phyloP scores from a whole-genome alignment of 2,329 filamentous ascomycete genomes.

The Penicillium glabrum region DNA sequence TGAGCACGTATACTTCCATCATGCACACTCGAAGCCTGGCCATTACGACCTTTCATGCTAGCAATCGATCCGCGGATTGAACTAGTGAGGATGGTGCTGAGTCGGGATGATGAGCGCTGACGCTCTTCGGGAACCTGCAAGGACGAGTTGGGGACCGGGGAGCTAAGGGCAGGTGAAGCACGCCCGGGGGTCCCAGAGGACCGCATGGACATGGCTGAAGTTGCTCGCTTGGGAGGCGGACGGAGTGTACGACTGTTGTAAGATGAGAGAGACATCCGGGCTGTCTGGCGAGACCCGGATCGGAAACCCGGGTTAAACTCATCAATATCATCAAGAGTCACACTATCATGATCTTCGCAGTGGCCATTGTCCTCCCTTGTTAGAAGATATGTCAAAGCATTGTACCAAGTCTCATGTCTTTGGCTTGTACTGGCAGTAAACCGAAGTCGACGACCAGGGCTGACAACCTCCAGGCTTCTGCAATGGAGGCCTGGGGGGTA shows the following conservation, averaged over 20 bases:
- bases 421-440: conserved; percentile 94
- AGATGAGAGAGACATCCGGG: conserved; percentile 68
- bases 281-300: conserved; percentile 56
- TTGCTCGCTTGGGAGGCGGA: conserved; percentile 59
- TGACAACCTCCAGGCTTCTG: conserved; percentile 88
- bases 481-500: conserved; percentile 92
- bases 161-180: conserved; percentile 36
- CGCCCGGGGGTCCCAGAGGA: conserved; percentile 38
- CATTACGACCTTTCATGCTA: conserved; percentile 46
- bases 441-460: conserved; percentile 83
- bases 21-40: conserved; percentile 38
- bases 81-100: conserved; percentile 49
- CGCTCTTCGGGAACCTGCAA: conserved; percentile 36
- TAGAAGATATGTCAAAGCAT: conserved; percentile 89
- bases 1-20: conserved; percentile 48
- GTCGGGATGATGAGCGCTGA: conserved; percentile 47
- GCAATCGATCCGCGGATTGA: conserved; percentile 52
- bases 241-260: conserved; percentile 74
- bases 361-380: conserved; percentile 66
- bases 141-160: conserved; percentile 33
- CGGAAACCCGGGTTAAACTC: conserved; percentile 77
- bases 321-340: conserved; percentile 61
- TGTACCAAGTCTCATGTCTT: conserved; percentile 98
- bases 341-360: conserved; percentile 56
- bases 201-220: conserved; percentile 39